Percentiles rank a stretch among this genome's conserved stretches.
Conservation (phyloP, 208 protist genomes). For the Crithidia sp. region DNA sequence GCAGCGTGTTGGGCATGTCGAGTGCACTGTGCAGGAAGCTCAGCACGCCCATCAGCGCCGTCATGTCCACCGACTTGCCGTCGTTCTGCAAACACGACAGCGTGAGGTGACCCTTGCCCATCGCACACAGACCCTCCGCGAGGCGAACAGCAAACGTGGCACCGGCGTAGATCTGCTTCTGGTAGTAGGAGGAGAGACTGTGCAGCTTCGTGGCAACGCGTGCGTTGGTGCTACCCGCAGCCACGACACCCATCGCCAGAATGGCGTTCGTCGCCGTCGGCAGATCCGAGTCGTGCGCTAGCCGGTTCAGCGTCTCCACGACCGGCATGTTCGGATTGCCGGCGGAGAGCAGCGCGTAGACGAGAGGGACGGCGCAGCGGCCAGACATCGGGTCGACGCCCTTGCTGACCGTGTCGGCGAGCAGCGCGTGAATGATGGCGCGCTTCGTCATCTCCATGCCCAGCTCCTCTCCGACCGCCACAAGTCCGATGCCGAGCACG, state of each 20-base stretch:
- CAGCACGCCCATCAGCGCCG: conserved; percentile 93
- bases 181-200: conserved; percentile 97
- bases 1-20: conserved; percentile 92
- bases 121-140: conserved; percentile 96
- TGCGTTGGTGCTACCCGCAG: conserved; percentile 98
- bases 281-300: conserved; percentile 97
- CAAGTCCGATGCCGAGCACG: conserved; percentile 97
- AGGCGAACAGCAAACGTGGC: conserved; percentile 87
- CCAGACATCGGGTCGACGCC: conserved; percentile 78
- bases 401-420: conserved; percentile 89
- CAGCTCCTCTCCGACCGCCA: conserved; percentile 98
- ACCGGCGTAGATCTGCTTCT: conserved; percentile 90
- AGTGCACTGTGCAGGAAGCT: conserved; percentile 92
- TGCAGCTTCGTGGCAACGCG: conserved; percentile 95
- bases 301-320: conserved; percentile 98
- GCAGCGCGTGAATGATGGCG: conserved; percentile 97
- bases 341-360: conserved; percentile 96
- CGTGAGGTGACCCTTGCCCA: conserved; percentile 99
- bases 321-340: conserved; percentile 96
- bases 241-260: conserved; percentile 96
- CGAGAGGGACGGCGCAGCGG: conserved; percentile 97
- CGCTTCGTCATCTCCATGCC: conserved; percentile 98
- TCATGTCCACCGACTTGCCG: conserved; percentile 77
- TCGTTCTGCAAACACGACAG: conserved; percentile 97
- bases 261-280: conserved; percentile 96